Evolutionary conservation across 495 filamentous ascomycete genomes (phyloP).

Genomic region (Penicillium crystallinum): DNA sequence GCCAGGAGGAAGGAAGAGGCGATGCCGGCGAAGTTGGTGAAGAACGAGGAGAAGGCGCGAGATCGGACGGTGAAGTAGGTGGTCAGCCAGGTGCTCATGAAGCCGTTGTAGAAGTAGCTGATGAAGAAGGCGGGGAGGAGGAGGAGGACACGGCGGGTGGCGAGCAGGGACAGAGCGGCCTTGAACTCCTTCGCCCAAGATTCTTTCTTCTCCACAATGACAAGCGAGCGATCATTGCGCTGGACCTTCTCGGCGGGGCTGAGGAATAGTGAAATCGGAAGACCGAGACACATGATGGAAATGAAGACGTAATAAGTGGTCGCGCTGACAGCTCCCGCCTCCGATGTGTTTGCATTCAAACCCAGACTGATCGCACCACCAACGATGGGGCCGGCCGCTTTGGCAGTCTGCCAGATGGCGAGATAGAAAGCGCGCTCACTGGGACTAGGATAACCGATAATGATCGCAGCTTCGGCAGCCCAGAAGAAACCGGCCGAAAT

Average conservation of each 20-base stretch:
- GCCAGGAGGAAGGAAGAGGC: conserved; percentile 31
- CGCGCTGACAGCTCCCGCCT: conserved; percentile 22
- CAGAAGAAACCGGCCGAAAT: conserved; percentile 64
- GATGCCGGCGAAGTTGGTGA: conserved; percentile 33
- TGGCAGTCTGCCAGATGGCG: conserved; percentile 33
- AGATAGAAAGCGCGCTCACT: conserved; percentile 50
- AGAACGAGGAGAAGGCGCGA: conserved; percentile 31
- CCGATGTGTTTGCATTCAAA: conserved; percentile 23
- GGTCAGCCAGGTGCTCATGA: conserved; percentile 30
- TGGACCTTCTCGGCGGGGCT: conserved; percentile 31
- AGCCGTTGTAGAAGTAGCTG: conserved; percentile 36
- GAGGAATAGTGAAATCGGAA: conserved; percentile 24
- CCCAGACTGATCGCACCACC: conserved; percentile 31
- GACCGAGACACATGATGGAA: conserved; percentile 33
- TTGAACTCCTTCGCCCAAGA: conserved; percentile 29
- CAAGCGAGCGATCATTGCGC: conserved; percentile 26
- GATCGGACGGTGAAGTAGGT: conserved; percentile 31
- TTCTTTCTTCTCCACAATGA: conserved; percentile 25
- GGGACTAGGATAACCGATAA: conserved; percentile 57
- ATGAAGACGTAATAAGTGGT: conserved; percentile 32
- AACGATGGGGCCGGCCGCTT: conserved; percentile 28
- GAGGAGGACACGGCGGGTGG: conserved; percentile 24
- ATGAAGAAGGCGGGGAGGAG: conserved; percentile 32
- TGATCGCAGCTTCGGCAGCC: conserved; percentile 61
- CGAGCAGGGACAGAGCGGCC: conserved; percentile 22